These are phyloP conservation scores for Fraxinus americana DNA, from an alignment of 257 asterid species.

Conservation along the genomic window DNA sequence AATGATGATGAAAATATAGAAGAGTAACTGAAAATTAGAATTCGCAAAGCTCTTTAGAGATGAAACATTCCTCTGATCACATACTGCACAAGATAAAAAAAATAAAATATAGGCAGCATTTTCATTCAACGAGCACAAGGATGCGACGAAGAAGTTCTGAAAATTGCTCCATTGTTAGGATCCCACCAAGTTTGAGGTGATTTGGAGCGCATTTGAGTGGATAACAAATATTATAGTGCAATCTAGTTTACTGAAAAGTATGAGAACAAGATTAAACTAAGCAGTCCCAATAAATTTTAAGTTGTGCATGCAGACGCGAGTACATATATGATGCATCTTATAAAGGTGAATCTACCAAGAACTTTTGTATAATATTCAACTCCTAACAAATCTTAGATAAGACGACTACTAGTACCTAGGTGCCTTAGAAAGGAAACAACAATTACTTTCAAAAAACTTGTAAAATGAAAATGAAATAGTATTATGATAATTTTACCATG, in stretches of 20 bases:
- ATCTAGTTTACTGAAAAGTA: neutral
- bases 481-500: slow-evolving; percentile 53
- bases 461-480: neutral
- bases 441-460: neutral
- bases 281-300: neutral
- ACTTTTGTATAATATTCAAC: neutral
- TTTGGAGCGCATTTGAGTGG: neutral
- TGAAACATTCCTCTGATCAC: neutral
- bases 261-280: neutral
- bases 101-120: neutral
- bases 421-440: neutral
- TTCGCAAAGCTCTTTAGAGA: neutral
- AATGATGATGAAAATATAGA: neutral
- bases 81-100: too few species aligned
- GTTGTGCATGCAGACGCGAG: neutral
- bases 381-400: neutral
- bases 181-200: neutral
- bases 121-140: too few species aligned
- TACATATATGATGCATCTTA: neutral
- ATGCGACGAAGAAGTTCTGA: neutral
- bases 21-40: neutral
- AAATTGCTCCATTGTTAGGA: neutral
- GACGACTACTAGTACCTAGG: neutral
- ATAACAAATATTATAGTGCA: neutral
- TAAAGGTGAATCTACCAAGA: slow-evolving; percentile 11